Conservation (phyloP, 345 rosid species). For the Boechera divaricarpa region DNA sequence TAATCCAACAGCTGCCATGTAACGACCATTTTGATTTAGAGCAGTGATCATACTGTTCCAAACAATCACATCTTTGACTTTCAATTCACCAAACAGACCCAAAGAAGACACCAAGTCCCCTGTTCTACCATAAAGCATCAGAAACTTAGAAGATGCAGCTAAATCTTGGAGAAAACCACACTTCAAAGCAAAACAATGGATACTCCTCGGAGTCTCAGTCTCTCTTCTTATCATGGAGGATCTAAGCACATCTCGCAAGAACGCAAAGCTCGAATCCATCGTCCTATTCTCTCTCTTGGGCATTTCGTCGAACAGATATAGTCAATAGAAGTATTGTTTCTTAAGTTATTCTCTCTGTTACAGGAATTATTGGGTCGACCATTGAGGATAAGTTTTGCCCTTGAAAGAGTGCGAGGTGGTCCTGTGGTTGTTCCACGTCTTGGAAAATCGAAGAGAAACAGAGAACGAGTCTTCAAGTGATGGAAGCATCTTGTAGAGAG, state of each 20-base stretch:
- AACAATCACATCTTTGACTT: conserved; percentile 56
- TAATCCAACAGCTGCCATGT: conserved; percentile 43
- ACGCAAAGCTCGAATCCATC: conserved; percentile 23
- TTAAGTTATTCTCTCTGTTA: no score
- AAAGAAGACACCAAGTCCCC: conserved; percentile 46
- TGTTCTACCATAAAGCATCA: conserved; percentile 54
- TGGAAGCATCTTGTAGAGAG: no score
- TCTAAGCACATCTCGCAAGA: conserved; percentile 47
- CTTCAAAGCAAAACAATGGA: conserved; percentile 68
- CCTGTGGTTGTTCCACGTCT: no score
- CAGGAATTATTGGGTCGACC: no score
- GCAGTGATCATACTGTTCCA: conserved; percentile 70
- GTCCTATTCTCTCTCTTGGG: conserved; percentile 41
- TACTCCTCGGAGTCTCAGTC: conserved; percentile 27
- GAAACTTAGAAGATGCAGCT: conserved; percentile 54
- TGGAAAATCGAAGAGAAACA: no score
- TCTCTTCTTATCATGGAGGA: conserved; percentile 36
- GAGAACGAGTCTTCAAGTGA: no score
- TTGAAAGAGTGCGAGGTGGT: no score
- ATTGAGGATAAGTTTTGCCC: no score
- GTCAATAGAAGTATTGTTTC: conserved; percentile 18
- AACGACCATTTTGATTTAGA: conserved; percentile 50
- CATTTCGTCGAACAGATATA: conserved; percentile 54
- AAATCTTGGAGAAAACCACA: conserved; percentile 55
- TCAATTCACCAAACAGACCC: conserved; percentile 52